Base-by-base conservation (phyloP, 148 eudicot genomes). In the Cornus florida region DNA sequence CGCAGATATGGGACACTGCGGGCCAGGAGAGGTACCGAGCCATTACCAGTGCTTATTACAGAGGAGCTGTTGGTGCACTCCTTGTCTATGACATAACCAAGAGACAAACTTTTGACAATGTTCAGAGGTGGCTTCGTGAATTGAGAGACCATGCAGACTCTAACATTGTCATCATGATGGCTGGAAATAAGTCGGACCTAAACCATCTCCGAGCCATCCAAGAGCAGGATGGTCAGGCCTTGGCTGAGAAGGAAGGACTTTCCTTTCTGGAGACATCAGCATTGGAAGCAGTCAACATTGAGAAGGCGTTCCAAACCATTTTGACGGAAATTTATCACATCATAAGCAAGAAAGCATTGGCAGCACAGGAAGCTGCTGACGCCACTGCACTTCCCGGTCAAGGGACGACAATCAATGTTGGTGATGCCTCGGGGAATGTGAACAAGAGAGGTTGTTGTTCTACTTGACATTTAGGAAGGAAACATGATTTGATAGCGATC, bases 1-100 rank as follows among this genome's bases (percentile, higher is more conserved):
- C 91, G 65, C 93, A 90, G 73, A 90, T 90, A 77, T 88, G 93
- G 93, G 91, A 88, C 84, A 90, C 91, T 2, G 91, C 91, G 41
- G 93, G 93, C 56, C 91, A 90, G 72, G 93, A 90, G 79, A 88
- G 91, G 77, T 90, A 90, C 75, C 81, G 93, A 14, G 91, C 91
- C 7, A 88, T 90, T 62, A 88, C 93, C 0, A 90, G 93, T 81
- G 93, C 93, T 41, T 88, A 90, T 77, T 90, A 90, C 70, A 85
- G 91, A 77, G 91, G 93, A 81, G 91, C 91, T 31, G 93, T 90
- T 5, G 93, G 93, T 74, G 93, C 93, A 16, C 88, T 90, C 13
- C 85, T 90, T 59, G 93, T 88, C 74, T 90, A 84, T 35, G 88
- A 90, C 72, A 88, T 90, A 39, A 90, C 93, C 14, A 88, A 90